phyloP scores from a whole-genome alignment of 441 rosid species.

The California macrophylla region DNA sequence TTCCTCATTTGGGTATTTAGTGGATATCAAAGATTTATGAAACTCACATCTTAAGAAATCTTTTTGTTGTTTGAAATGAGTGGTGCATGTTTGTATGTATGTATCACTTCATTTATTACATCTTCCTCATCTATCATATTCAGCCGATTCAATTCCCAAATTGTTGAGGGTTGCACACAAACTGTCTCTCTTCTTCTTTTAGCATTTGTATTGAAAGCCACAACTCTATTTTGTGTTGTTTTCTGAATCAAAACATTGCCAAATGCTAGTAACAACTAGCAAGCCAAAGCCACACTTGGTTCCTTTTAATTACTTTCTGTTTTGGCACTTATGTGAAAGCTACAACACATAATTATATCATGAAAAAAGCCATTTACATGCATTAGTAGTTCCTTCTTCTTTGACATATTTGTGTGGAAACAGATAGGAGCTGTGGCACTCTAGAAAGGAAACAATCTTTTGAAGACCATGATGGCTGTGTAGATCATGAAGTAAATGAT shows the following conservation, averaged over 20 bases:
- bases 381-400: not conserved
- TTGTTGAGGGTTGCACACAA: conserved; percentile 21
- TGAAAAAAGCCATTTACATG: not conserved
- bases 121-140: conserved; percentile 2
- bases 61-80: not conserved
- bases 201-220: conserved; percentile 30
- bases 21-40: conserved; percentile 16
- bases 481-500: conserved; percentile 28
- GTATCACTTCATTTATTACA: conserved; percentile 36
- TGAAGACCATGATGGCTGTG: conserved; percentile 31
- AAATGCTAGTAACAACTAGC: not conserved
- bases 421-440: conserved; percentile 28
- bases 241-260: conserved; percentile 6
- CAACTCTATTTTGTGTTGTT: not conserved
- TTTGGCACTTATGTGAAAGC: not conserved
- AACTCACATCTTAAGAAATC: conserved; percentile 9
- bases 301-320: not conserved
- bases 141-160: conserved; percentile 25
- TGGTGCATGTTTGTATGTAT: conserved; percentile 16
- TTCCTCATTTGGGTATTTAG: conserved; percentile 31
- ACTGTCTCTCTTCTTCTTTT: conserved; percentile 27
- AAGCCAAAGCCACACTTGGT: not conserved
- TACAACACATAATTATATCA: not conserved
- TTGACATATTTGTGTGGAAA: not conserved
- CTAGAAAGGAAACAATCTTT: conserved; percentile 31